Base-by-base conservation (phyloP, 1,139 yeast genomes). In the Meyerozyma guilliermondii region DNA sequence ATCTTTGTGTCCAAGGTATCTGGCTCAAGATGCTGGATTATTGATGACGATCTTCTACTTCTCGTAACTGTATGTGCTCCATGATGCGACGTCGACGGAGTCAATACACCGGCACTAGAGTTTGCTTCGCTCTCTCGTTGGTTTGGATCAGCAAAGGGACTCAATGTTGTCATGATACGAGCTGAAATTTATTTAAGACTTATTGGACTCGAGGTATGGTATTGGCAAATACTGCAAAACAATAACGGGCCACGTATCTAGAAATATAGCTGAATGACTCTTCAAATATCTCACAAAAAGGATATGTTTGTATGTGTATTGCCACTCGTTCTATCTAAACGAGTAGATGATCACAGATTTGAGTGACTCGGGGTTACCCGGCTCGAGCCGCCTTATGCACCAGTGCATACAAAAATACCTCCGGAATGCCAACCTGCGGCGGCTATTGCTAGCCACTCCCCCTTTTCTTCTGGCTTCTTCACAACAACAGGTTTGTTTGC, bases 1-100 rank as follows among this genome's bases (percentile, higher is more conserved):
- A 86, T 87, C 59, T 84, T 88, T 41, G 92, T 95, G 55, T 91
- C 98, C 54, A 87, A 79, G 13, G 91, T 83, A 58, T 92, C 98
- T 18, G 95, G 96, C 59, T 87, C 95, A 46, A 92, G 85, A 59
- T 89, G 97, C 38, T 87, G 87, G 52, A 92, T 87, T 42, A 72
- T 58, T 13, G 76, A 71, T 7, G 76, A 71, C n/a, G 75, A 70
- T 50, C 77, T 60, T 56, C 78, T 66, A 50, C 68, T 64, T 49
- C 78, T 59, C 28, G 51, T 46, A 43, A 54, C 55, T n/a, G 58
- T 49, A 41, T 58, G 60, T 4, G 62, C 52, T 16, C 56, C 52
- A 39, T 54, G 62, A 46, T 60, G 65, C n/a, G 66, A 59, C 14
- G 55, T 54, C 10, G 63, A 54, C 11, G 68, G 68, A 4, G 66